Base-by-base conservation (phyloP, 2,329 filamentous ascomycete genomes). In the Ophiostoma ips region DNA sequence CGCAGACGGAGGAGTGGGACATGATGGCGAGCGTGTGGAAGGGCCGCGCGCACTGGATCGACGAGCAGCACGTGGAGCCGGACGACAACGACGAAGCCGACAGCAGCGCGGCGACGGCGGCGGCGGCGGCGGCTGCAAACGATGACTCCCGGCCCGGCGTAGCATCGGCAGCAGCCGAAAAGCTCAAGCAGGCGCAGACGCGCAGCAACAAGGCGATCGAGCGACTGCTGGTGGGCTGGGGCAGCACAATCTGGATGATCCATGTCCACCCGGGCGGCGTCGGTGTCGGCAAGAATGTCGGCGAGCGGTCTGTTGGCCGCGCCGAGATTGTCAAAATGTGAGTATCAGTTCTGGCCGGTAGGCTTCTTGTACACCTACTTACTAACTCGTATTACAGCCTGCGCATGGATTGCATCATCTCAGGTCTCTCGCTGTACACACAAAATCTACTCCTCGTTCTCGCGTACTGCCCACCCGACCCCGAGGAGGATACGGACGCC, bases 21-120 rank as follows among this genome's bases (percentile, higher is more conserved):
- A 88, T 94, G 38, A 95, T 98, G 89, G 89, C 89, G 0, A 79
- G 84, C 44, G 87, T 95, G 4, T 96, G 92, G 89, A 95, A 90
- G 67, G 87, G 86, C 2, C 76, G 89, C 19, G 81, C 81, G 1
- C 88, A 96, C 62, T 98, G 92, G 92, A 83, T 96, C 41, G 87
- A 96, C 59, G 84, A 94, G 58, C 76, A 81, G 53, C 72, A 77
- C 6, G 71, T 95, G n/a, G 85, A 89, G 57, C 72, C 69, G 3
- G 84, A 90, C 49, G 81, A 88, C 34, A 72, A 77, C 18, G 65
- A 63, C n/a, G 50, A 60, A 53, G 56, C 54, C n/a, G 58, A 52
- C 13, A 41, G 18, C 13, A 28, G 21, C 2, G 12, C 48, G 5
- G 38, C 12, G 10, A 38, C 16, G 9, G 2, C 24, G 8, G 72